A percentile compares a stretch with the other conserved stretches of the same genome.
These are phyloP conservation scores for Solanum hybrid DNA, from an alignment of 305 asterid species.

Conservation along the genomic window DNA sequence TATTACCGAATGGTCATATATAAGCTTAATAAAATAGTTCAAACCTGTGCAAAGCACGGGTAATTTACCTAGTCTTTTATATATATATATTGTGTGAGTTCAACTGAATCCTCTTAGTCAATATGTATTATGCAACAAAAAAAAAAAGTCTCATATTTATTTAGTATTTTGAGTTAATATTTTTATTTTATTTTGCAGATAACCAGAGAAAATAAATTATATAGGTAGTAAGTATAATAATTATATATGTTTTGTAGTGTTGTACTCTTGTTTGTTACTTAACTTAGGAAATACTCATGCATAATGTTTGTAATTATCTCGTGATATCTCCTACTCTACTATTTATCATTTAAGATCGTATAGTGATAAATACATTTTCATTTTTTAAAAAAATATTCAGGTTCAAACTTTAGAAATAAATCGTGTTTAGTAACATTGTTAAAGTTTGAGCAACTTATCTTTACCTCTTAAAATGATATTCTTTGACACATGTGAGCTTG, in stretches of 20 bases:
- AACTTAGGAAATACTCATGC: neutral
- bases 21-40: too few species aligned
- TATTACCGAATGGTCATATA: too few species aligned
- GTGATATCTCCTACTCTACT: neutral
- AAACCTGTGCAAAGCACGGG: too few species aligned
- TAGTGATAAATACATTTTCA: too few species aligned
- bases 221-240: neutral
- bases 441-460: neutral
- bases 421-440: neutral
- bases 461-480: neutral
- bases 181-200: too few species aligned
- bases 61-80: too few species aligned
- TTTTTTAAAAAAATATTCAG: too few species aligned
- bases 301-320: neutral
- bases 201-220: neutral
- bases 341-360: neutral
- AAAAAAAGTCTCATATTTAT: neutral
- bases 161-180: neutral
- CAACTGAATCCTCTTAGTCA: neutral
- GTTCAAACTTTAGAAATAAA: too few species aligned
- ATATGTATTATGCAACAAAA: neutral
- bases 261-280: neutral
- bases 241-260: neutral
- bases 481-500: rapidly evolving
- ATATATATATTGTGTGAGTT: neutral